Evolutionary conservation across 2,329 filamentous ascomycete species (phyloP), one percentile per base, ranked within the genome.

Genomic region (Phyllosticta paracitricarpa): DNA sequence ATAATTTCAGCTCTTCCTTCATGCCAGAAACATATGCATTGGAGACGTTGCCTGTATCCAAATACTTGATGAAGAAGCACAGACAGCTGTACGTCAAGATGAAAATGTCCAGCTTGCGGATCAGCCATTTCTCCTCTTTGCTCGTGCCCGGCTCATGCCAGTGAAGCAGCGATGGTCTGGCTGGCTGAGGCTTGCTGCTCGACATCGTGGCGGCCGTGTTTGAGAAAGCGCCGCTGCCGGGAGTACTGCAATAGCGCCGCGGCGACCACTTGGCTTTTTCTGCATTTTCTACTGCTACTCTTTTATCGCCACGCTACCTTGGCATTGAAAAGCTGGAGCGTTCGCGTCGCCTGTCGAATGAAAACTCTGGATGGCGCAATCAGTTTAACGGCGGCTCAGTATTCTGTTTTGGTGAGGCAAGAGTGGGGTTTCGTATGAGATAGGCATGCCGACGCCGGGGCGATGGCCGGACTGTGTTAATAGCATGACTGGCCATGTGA

Each of bases 11-110:
- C 17, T 69, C 68, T 40, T 69, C 68, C 28, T 69, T 68, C 68
- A 69, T 69, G 28, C 68, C 68, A 5, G 66, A 69, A 12, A 69
- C 67, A 19, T 68, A 69, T 9, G 68, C 68, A 54, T 68, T 68
- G 51, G 65, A 67, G 22, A 68, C 66, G 28, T 69, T 68, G 19
- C 61, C 54, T 1, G 66, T 66, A 52, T 69, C 67, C 48, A 69
- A 65, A 51, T 65, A 68, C 35, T 69, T 69, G 51, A 65, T 57
- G 57, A 67, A 67, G 59, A 62, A 67, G 30, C 58, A 59, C 17
- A 67, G 58, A 51, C 66, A 67, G 57, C 64, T 60, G 55, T 65
- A 67, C 4, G 58, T 66, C 28, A 63, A 24, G 17, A 63, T 61
- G 14, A 60, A 63, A 14, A 61, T 65, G 28, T 67, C 65, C 2